Conservation (phyloP, 2,329 filamentous ascomycete species). For the Aspergillus pseudoviridinutans region DNA sequence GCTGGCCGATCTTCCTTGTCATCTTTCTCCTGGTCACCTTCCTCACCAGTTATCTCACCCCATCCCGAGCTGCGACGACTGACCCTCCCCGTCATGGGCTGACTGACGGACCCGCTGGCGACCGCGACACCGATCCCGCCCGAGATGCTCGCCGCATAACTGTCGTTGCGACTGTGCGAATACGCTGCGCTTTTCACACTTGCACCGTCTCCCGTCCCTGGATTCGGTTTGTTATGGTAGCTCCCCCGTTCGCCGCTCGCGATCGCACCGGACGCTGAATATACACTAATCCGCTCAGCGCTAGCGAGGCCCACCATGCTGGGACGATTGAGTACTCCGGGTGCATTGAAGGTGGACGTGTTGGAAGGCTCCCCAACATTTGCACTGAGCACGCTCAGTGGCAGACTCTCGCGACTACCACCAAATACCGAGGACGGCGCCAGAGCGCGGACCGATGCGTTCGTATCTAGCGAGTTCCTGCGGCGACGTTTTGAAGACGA, state of each 20-base stretch:
- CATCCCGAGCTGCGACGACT: slow-evolving; percentile 44
- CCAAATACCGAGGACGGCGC: slow-evolving; percentile 62
- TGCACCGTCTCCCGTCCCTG: slow-evolving; percentile 59
- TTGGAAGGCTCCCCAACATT: slow-evolving; percentile 46
- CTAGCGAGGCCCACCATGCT: slow-evolving; percentile 53
- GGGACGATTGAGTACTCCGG: slow-evolving; percentile 43
- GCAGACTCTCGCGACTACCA: slow-evolving; percentile 60
- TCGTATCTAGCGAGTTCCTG: slow-evolving; percentile 61
- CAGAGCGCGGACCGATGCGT: slow-evolving; percentile 62
- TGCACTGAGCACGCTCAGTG: slow-evolving; percentile 58
- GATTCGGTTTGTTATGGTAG: slow-evolving; percentile 60
- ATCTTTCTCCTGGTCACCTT: slow-evolving; percentile 29
- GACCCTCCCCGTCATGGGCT: slow-evolving; percentile 32
- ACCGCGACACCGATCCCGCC: slow-evolving; percentile 56
- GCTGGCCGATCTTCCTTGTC: slow-evolving; percentile 5
- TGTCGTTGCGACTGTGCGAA: slow-evolving; percentile 77
- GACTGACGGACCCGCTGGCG: slow-evolving; percentile 40
- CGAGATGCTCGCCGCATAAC: slow-evolving; percentile 69
- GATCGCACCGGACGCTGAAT: slow-evolving; percentile 65
- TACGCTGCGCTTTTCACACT: slow-evolving; percentile 74
- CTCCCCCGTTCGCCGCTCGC: slow-evolving; percentile 76
- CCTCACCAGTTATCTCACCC: slow-evolving; percentile 42
- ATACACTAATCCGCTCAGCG: slow-evolving; percentile 63
- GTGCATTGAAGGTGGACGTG: slow-evolving; percentile 36
- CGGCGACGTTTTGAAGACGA: slow-evolving; percentile 61